A percentile compares a stretch with the other conserved stretches of the same genome.
Evolutionary conservation across 345 rosid species (phyloP).

Genomic region (rapeseed (Brassica napus)): Da-Ae NC_063446.1:66807501-66808000

Average conservation of each 20-base stretch:
- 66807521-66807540: too few relatives aligned
- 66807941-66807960: background rate
- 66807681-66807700: background rate
- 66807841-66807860: constrained; percentile 47
- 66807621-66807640: constrained; percentile 39
- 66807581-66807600: too few relatives aligned
- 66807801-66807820: constrained; percentile 40
- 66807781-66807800: constrained; percentile 41
- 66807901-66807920: background rate
- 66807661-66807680: background rate
- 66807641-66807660: constrained; percentile 39
- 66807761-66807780: background rate
- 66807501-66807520: too few relatives aligned
- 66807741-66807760: background rate
- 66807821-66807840: constrained; percentile 42
- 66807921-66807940: background rate
- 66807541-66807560: too few relatives aligned
- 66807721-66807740: background rate
- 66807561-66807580: too few relatives aligned
- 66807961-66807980: constrained; percentile 54
- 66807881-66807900: background rate
- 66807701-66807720: background rate
- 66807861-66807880: background rate
- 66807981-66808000: constrained; percentile 46
- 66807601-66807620: too few relatives aligned